Base-by-base conservation (phyloP, 495 filamentous ascomycete species). In the Hyphodiscus hymeniophilus region DNA sequence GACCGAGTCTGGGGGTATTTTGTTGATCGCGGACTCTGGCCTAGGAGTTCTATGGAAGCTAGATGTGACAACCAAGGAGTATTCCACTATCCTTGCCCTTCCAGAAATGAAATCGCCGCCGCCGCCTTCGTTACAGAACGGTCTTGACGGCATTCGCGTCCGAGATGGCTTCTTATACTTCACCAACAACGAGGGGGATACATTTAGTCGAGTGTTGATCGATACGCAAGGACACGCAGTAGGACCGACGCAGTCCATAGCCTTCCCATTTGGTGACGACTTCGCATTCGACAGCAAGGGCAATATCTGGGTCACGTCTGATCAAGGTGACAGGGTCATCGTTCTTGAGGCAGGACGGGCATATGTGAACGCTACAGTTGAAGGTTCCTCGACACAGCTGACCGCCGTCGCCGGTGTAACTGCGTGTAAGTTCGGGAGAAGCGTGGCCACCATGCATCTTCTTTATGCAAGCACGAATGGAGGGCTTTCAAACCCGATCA, bases 21-120 rank as follows among this genome's bases (percentile, higher is more conserved):
- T 61, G 42, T 48, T 67, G 28, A 50, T 64, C 10, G 66, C 67
- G 3, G 71, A 69, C 11, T 61, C 66, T 6, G 60, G 55, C 22
- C 54, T 51, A 1, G 66, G 71, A 18, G 59, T 60, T 8, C 53
- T 74, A 8, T 67, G 54, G 49, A 55, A 55, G 12, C 32, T 68
- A 28, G 45, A 66, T 38, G 50, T 60, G 22, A 17, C 38, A 1
- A 64, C 54, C 0, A 59, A 58, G 1, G 42, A 49, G 11, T 47
- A 57, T 50, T 53, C 55, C 20, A 38, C 51, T 7, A 53, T 63
- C 0, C 42, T 63, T 54, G 45, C 45, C 16, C 6, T 50, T 47
- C 26, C 51, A 35, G 43, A 57, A 15, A 38, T 58, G 52, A 42
- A 26, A 40, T 34, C 45, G 1, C 38, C 47, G 0, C 13, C 17